These are phyloP conservation scores for Amaranthus cruentus DNA, from an alignment of 148 eudicot genomes.

Conservation along the genomic window DNA sequence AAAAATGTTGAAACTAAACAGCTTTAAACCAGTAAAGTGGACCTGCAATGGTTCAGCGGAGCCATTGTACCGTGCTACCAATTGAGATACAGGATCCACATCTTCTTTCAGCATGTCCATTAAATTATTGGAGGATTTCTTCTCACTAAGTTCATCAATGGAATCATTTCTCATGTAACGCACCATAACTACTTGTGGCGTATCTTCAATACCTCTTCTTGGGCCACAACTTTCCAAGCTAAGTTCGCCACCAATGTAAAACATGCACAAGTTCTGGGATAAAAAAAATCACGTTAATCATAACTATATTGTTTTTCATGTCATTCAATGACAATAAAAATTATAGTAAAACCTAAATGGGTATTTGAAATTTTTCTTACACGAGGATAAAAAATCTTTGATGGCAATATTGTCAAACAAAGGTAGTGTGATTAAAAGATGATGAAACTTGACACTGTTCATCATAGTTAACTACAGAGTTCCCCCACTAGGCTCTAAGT, in stretches of 20 bases:
- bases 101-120: slow-evolving; percentile 52
- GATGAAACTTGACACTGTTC: neutral
- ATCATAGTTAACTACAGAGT: neutral
- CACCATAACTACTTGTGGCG: slow-evolving; percentile 61
- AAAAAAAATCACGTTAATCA: slow-evolving; percentile 14
- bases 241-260: slow-evolving; percentile 63
- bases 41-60: slow-evolving; percentile 68
- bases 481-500: neutral
- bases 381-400: neutral
- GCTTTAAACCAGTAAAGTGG: neutral
- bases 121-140: slow-evolving; percentile 42
- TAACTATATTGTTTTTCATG: slow-evolving; percentile 1
- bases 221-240: slow-evolving; percentile 88
- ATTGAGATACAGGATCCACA: slow-evolving; percentile 76
- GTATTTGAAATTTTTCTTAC: neutral
- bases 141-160: slow-evolving; percentile 34
- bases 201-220: slow-evolving; percentile 57
- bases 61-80: slow-evolving; percentile 83
- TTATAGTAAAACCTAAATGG: neutral
- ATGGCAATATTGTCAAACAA: slow-evolving; percentile 3
- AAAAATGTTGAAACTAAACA: neutral
- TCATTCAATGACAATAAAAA: slow-evolving; percentile 11
- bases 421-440: neutral
- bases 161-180: slow-evolving; percentile 77
- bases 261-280: slow-evolving; percentile 65